Conservation (phyloP, 331 rosid genomes). For the Acacia concinna region DNA sequence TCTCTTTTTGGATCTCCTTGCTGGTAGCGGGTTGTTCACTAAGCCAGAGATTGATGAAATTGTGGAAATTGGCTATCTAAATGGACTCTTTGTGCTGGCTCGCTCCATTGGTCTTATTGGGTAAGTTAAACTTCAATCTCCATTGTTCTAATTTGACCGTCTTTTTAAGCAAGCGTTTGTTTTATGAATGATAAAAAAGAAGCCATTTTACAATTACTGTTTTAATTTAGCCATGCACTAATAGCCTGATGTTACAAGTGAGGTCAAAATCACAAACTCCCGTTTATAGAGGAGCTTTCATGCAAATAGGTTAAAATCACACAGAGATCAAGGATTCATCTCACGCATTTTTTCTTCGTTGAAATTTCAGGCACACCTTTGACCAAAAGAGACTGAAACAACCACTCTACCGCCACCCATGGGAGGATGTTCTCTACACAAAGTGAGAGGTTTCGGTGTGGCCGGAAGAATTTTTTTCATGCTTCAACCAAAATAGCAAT, state of each 20-base stretch:
- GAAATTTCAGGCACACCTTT: slow-evolving; percentile 72
- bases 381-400: slow-evolving; percentile 96
- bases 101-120: slow-evolving; percentile 94
- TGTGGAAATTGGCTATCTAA: slow-evolving; percentile 81
- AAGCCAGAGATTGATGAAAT: slow-evolving; percentile 87
- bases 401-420: slow-evolving; percentile 93
- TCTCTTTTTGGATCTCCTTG: slow-evolving; percentile 92
- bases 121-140: slow-evolving; percentile 44
- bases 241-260: too few species aligned
- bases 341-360: slow-evolving; percentile 19
- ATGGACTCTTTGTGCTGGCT: slow-evolving; percentile 87
- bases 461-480: slow-evolving; percentile 11
- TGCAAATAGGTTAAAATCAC: neutral
- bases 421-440: slow-evolving; percentile 96
- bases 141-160: neutral
- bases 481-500: slow-evolving; percentile 28
- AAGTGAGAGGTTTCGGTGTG: slow-evolving; percentile 49
- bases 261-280: too few species aligned
- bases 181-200: neutral
- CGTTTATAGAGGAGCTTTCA: too few species aligned
- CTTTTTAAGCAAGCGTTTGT: neutral
- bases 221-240: slow-evolving; percentile 7
- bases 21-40: slow-evolving; percentile 92
- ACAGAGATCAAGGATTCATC: neutral
- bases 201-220: neutral